These are phyloP conservation scores for Leishmania aethiopica DNA, from an alignment of 208 protist species.

Conservation along the genomic window DNA sequence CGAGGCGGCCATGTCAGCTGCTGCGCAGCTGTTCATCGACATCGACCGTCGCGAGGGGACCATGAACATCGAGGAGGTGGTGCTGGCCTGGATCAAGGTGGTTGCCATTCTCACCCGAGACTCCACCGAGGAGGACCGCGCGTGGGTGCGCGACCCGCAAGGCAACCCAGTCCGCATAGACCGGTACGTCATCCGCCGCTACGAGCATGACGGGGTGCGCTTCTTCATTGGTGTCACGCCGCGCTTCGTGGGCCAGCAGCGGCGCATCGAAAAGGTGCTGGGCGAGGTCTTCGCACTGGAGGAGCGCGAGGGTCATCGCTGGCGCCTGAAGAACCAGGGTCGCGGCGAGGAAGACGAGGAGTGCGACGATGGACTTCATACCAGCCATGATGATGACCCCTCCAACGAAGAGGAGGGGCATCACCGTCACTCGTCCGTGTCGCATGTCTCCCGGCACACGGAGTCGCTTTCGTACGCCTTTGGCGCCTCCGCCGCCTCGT, in stretches of 20 bases:
- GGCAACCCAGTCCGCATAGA: slow-evolving; percentile 51
- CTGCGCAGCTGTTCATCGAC: slow-evolving; percentile 23
- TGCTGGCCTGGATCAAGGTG: slow-evolving; percentile 73
- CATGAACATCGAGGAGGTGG: slow-evolving; percentile 73
- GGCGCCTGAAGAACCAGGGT: not conserved
- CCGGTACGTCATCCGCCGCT: slow-evolving; percentile 73
- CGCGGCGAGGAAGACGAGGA: slow-evolving; percentile 2
- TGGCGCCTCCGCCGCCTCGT: not conserved
- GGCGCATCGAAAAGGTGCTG: slow-evolving; percentile 46
- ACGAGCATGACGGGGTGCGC: slow-evolving; percentile 71
- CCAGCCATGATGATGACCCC: not conserved
- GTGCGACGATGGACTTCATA: not conserved
- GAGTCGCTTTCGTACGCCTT: not conserved
- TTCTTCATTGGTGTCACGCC: slow-evolving; percentile 80
- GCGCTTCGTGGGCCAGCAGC: slow-evolving; percentile 64
- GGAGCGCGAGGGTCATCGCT: slow-evolving; percentile 26
- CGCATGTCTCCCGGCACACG: not conserved
- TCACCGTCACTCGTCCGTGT: not conserved
- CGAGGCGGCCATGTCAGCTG: slow-evolving; percentile 14
- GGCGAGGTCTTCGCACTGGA: slow-evolving; percentile 35
- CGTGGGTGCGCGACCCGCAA: slow-evolving; percentile 65
- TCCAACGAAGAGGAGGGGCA: not conserved
- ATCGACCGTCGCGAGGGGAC: slow-evolving; percentile 54
- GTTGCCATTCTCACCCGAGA: slow-evolving; percentile 56
- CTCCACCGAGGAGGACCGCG: slow-evolving; percentile 42